Evolutionary conservation across 768 basidiomycete genomes (phyloP), one percentile per base, ranked within the genome.

Genomic region (Lactifluus subvellereus): DNA sequence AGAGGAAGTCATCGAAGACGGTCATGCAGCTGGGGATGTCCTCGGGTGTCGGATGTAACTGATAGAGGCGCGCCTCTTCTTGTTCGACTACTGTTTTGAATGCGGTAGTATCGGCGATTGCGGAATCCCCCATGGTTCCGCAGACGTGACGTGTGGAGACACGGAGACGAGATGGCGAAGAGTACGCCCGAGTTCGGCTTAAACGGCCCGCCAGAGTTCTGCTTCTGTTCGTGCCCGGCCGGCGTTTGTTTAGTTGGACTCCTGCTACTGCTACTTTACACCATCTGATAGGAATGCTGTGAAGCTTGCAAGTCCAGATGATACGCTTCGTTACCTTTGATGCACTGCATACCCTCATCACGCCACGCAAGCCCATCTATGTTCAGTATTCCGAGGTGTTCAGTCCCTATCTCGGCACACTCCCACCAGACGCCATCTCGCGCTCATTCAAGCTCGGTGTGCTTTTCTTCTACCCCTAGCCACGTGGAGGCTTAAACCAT

Each of bases 11-110:
- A 70, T 91, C 88, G 59, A 93, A 82, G 13, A 91, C 77, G 54
- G 77, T 83, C 75, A 91, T 81, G 73, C 94, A 97, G 66, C 84
- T 79, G 22, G 94, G 94, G 40, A 92, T 82, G 63, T 95, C 93
- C 6, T 86, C 87, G 16, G 83, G 73, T 0, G 85, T 87, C 7
- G 91, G 92, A 70, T 94, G 84, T 16, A 88, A 75, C 54, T 75
- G 76, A 49, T 79, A 79, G 38, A 93, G 79, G 66, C 85, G 83
- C 11, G 76, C 82, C 60, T 83, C 83, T 72, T 94, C 91, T 72
- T 94, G 84, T 69, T 78, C 78, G 49, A 88, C 79, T 1, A 78
- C 78, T 10, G 77, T 81, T 66, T 83, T 75, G 74, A 83, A 82
- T 69, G 84, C 79, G 32, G 51, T 43, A 9, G 13, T 47, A 9